These are phyloP conservation scores for Psilocybe azurescens DNA, from an alignment of 768 basidiomycete genomes.

Conservation along the genomic window DNA sequence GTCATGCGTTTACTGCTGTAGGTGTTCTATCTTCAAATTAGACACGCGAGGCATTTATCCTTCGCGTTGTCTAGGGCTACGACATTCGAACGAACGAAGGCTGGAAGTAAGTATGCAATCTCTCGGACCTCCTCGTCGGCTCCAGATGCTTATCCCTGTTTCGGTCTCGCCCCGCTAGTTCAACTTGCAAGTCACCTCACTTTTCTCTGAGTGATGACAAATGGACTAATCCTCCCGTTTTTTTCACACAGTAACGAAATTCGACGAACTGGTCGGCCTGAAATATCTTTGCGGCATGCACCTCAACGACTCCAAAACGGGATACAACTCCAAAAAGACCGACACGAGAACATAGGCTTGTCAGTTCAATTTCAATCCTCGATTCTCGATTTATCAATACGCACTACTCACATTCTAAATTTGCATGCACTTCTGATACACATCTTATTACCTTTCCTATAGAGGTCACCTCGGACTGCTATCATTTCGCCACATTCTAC, in stretches of 20 bases:
- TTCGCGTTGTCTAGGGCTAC: constrained; percentile 59
- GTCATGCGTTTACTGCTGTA: constrained; percentile 82
- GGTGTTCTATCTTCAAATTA: constrained; percentile 22
- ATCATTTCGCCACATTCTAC: constrained; percentile 69
- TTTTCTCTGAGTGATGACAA: background rate
- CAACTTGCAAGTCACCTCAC: constrained; percentile 26
- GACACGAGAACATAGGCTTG: constrained; percentile 88
- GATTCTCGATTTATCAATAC: background rate
- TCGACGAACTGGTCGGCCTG: constrained; percentile 73
- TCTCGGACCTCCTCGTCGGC: background rate
- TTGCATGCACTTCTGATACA: no score
- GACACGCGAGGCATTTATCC: background rate
- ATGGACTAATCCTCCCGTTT: no score
- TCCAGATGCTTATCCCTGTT: background rate
- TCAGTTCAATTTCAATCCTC: constrained; percentile 39
- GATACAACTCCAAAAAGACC: constrained; percentile 67
- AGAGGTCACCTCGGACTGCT: constrained; percentile 73
- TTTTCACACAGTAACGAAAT: constrained; percentile 50
- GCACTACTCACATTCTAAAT: background rate
- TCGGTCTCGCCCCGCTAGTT: constrained; percentile 12
- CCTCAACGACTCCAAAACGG: constrained; percentile 81
- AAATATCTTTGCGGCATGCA: constrained; percentile 84
- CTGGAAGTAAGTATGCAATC: constrained; percentile 62
- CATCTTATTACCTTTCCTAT: background rate
- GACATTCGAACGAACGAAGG: constrained; percentile 76